These are phyloP conservation scores for Metschnikowia lochheadii DNA, from an alignment of 805 yeast species.

Conservation along the genomic window DNA sequence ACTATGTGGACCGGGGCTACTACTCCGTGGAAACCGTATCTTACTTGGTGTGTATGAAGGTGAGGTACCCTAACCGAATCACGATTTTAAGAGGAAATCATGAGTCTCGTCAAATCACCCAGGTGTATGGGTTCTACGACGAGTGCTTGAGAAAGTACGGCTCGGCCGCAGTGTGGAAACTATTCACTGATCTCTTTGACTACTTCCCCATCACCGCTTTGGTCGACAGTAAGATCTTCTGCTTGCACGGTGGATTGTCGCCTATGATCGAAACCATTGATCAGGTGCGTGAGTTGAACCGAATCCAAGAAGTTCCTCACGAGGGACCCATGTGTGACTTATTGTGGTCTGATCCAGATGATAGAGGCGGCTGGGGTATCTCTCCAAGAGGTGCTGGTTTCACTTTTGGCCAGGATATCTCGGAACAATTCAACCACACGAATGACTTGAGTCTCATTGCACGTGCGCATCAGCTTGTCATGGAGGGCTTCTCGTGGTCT, in stretches of 20 bases:
- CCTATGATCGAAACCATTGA: slow-evolving; percentile 93
- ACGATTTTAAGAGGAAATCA: slow-evolving; percentile 93
- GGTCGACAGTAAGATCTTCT: slow-evolving; percentile 85
- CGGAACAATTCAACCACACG: slow-evolving; percentile 89
- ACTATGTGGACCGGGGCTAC: slow-evolving; percentile 88
- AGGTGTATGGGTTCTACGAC: slow-evolving; percentile 93
- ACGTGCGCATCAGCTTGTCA: slow-evolving; percentile 94
- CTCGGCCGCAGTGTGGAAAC: slow-evolving; percentile 88
- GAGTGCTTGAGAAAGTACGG: slow-evolving; percentile 94
- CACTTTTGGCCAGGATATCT: slow-evolving; percentile 94
- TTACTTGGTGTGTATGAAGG: slow-evolving; percentile 85
- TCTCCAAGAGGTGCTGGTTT: slow-evolving; percentile 98
- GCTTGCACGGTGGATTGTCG: slow-evolving; percentile 91
- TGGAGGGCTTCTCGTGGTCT: slow-evolving; percentile 95
- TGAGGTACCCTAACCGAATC: slow-evolving; percentile 85
- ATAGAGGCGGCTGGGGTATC: slow-evolving; percentile 97
- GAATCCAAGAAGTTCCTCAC: slow-evolving; percentile 95
- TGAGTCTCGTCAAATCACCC: slow-evolving; percentile 93
- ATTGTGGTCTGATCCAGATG: slow-evolving; percentile 96
- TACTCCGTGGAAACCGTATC: slow-evolving; percentile 90
- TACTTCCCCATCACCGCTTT: slow-evolving; percentile 91
- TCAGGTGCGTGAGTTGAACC: slow-evolving; percentile 84
- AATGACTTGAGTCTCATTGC: slow-evolving; percentile 83
- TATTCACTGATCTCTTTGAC: slow-evolving; percentile 87
- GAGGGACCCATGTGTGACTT: slow-evolving; percentile 98